Evolutionary conservation across 305 asterid genomes (phyloP), one percentile per base, ranked within the genome.

Genomic region (Fraxinus floribunda): DNA sequence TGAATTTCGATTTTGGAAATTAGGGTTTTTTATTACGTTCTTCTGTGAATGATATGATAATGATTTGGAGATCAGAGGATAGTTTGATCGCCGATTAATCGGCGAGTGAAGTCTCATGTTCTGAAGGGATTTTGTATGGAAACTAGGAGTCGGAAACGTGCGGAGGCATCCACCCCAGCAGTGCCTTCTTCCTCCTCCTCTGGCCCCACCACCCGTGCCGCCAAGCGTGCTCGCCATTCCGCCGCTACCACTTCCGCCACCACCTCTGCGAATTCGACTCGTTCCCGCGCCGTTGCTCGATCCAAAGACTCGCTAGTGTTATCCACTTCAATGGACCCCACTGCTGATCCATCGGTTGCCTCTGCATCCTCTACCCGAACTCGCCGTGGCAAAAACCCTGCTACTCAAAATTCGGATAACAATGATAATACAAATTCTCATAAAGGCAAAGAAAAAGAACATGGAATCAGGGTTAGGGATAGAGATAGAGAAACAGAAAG

Each of bases 81-180:
- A 75, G 85, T 78, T 83, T 85, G 89, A 91, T 96, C 98, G 97
- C 98, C 98, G 98, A 92, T 87, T 92, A 84, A 89, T 93, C 97
- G 98, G 99, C 99, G 99, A 91, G 85, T 78, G 79, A 89, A 74
- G 89, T 74, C 68, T 83, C 77, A 87, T 84, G 88, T 86, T 89
- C 87, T 82, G 87, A 85, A 85, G 93, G 90, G 95, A 75, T 90
- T 90, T 94, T 97, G 98, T 95, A 97, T 94, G 99, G 99, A 97
- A 97, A 94, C 99, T 92, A 98, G 99, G 83, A 93, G 98, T 93
- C 98, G 98, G 90, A 97, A 97, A 95, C 98, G 99, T 93, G 97
- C 95, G 94, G 98, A 94, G 98, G 98, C 98, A 91, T 91, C 98
- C 91, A 93, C 97, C 89, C 93, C 98, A 90, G 88, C 97, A 90